Percentiles rank a stretch among this genome's conserved stretches.
Evolutionary conservation across 768 basidiomycete genomes (phyloP).

Genomic region (Dioszegia hungarica): DNA sequence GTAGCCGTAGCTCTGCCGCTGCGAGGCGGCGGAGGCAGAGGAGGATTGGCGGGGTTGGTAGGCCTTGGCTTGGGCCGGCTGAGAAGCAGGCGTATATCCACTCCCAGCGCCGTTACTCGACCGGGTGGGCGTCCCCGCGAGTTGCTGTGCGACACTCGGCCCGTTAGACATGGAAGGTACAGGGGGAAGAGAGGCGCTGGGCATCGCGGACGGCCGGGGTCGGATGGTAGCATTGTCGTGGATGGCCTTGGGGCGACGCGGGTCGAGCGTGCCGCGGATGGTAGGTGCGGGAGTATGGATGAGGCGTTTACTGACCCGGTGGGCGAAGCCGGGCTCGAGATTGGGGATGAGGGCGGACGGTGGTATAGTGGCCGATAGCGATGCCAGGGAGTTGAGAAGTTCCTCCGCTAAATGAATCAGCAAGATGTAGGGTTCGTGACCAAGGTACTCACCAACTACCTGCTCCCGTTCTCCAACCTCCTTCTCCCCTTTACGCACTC

Average conservation of each 20-base stretch:
- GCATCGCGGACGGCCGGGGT: neutral
- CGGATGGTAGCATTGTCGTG: slow-evolving; percentile 5
- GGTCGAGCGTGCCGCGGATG: slow-evolving; percentile 43
- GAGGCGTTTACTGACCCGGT: slow-evolving; percentile 26
- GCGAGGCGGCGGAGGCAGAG: too few relatives aligned
- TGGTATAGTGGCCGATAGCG: slow-evolving; percentile 16
- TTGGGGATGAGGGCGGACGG: slow-evolving; percentile 20
- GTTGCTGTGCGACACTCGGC: slow-evolving; percentile 1
- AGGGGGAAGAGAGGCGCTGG: neutral
- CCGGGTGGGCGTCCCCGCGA: neutral
- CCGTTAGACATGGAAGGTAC: neutral
- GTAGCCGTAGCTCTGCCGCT: too few relatives aligned
- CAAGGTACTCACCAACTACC: slow-evolving; percentile 33
- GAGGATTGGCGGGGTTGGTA: too few relatives aligned
- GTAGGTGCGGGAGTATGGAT: slow-evolving; percentile 23
- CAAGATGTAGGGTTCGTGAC: neutral
- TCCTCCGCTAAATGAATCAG: slow-evolving; percentile 17
- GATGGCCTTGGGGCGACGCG: slow-evolving; percentile 37
- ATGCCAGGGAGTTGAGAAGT: slow-evolving; percentile 24
- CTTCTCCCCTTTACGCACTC: slow-evolving; percentile 21
- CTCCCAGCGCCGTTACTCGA: neutral
- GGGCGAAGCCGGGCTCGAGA: slow-evolving; percentile 18
- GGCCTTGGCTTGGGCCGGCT: too few relatives aligned
- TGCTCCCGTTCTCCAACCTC: slow-evolving; percentile 23
- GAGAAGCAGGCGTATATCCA: neutral